Conservation (phyloP, 1,284 basidiomycete species). For the Tilletia setariae region DNA sequence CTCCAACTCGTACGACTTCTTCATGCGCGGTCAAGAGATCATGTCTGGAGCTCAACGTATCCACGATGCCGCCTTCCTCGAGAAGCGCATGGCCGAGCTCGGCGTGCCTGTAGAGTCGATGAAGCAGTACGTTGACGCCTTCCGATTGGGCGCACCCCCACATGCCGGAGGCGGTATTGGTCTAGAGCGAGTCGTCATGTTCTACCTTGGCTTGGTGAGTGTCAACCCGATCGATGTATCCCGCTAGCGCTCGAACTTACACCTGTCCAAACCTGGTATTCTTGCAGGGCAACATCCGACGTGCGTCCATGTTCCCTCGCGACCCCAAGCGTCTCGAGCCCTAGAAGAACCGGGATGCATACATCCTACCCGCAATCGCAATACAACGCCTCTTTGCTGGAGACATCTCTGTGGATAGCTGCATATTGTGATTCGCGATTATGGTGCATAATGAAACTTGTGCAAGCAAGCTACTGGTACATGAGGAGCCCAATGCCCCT, state of each 20-base stretch:
- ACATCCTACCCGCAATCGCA: neutral
- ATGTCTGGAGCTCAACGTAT: slow-evolving; percentile 95
- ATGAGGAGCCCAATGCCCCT: neutral
- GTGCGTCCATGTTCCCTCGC: slow-evolving; percentile 86
- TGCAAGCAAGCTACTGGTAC: slow-evolving; percentile 1
- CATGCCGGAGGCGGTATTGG: slow-evolving; percentile 64
- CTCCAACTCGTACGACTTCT: slow-evolving; percentile 99
- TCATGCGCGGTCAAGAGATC: slow-evolving; percentile 99
- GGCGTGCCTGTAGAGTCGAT: slow-evolving; percentile 78
- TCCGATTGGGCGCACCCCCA: slow-evolving; percentile 88
- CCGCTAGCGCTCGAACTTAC: too few species aligned
- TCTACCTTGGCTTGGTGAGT: slow-evolving; percentile 60
- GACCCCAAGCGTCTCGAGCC: slow-evolving; percentile 55
- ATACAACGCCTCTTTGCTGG: too few species aligned
- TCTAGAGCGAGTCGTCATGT: slow-evolving; percentile 91
- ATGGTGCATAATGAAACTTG: neutral
- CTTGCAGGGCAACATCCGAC: slow-evolving; percentile 84
- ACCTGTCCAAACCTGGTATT: too few species aligned
- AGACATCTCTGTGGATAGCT: too few species aligned
- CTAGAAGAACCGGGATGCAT: slow-evolving; percentile 25
- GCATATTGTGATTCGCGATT: too few species aligned
- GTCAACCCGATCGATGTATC: neutral
- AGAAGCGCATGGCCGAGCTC: slow-evolving; percentile 72
- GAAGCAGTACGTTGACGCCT: slow-evolving; percentile 87
- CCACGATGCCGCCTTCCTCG: slow-evolving; percentile 80